Evolutionary conservation across 164 flowering plant species (phyloP).

Genomic region (Magnolia officinalis): DNA sequence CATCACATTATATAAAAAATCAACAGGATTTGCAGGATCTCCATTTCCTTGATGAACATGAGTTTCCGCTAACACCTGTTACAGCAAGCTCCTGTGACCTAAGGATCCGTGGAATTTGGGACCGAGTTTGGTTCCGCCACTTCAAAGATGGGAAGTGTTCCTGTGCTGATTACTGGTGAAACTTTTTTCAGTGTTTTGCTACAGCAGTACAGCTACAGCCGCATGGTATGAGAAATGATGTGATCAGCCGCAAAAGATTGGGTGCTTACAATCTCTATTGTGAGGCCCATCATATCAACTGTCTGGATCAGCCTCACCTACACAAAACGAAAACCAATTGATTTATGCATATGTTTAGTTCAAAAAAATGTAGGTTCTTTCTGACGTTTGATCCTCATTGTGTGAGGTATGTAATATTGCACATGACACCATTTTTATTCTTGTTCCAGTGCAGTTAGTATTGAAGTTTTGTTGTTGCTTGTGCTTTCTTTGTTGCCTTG

Average conservation of each 20-base stretch:
- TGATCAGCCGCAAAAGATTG: not conserved
- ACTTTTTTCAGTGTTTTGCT: not conserved
- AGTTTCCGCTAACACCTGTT: too few relatives aligned
- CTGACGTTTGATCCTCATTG: too few relatives aligned
- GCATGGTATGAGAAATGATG: not conserved
- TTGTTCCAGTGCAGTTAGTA: not conserved
- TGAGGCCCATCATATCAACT: too few relatives aligned
- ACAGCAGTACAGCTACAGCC: not conserved
- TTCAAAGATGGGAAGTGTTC: conserved; percentile 9
- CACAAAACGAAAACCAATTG: too few relatives aligned
- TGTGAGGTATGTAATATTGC: conserved; percentile 49
- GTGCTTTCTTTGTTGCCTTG: conserved; percentile 11
- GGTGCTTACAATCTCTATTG: too few relatives aligned
- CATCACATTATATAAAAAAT: too few relatives aligned
- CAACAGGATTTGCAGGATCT: too few relatives aligned
- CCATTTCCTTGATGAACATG: too few relatives aligned
- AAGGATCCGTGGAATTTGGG: not conserved
- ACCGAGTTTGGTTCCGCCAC: conserved; percentile 10
- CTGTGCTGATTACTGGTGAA: conserved; percentile 12
- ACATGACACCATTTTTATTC: not conserved
- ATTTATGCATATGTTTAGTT: too few relatives aligned
- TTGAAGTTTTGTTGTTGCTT: not conserved
- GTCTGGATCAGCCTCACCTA: too few relatives aligned
- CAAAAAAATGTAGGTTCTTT: too few relatives aligned
- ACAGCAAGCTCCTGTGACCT: too few relatives aligned